phyloP scores from a whole-genome alignment of 2,329 filamentous ascomycete species.

The Fusarium decemcellulare region DNA sequence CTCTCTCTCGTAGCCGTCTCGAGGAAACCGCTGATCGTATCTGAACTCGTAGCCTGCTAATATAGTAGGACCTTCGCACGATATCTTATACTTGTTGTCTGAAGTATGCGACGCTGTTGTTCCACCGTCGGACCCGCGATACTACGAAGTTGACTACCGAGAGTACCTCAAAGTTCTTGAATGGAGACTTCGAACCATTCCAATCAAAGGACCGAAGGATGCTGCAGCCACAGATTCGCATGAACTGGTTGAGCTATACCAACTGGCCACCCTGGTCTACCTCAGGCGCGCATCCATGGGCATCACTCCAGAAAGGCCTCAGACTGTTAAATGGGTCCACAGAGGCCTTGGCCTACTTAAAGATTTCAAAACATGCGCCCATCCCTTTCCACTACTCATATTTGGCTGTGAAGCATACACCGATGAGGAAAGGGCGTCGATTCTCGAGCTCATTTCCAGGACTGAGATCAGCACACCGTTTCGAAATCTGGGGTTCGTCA shows the following conservation, averaged over 20 bases:
- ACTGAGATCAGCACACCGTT: conserved; percentile 35
- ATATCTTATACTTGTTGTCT: conserved; percentile 29
- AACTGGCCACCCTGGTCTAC: conserved; percentile 49
- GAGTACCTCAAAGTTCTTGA: conserved; percentile 18
- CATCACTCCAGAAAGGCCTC: conserved; percentile 12
- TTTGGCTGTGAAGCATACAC: conserved; percentile 44
- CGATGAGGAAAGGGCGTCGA: conserved; percentile 31
- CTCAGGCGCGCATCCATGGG: conserved; percentile 43
- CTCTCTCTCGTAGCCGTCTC: accelerated
- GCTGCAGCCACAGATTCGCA: background rate
- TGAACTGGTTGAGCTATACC: conserved; percentile 41
- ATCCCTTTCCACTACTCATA: conserved; percentile 42
- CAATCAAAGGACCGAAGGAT: background rate
- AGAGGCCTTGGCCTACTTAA: conserved; percentile 45
- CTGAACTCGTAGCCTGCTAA: background rate
- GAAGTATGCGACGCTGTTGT: conserved; percentile 25
- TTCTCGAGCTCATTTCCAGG: conserved; percentile 46
- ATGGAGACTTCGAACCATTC: background rate
- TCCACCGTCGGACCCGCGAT: background rate
- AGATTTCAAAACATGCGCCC: conserved; percentile 32
- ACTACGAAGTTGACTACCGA: background rate
- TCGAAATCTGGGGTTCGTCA: conserved; percentile 39
- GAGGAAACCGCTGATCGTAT: background rate
- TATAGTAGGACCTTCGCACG: conserved; percentile 4
- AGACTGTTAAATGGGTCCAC: conserved; percentile 37